Evolutionary conservation across 169 alveolate genomes (phyloP), one percentile per base, ranked within the genome.

Genomic region (Eimeria necatrix): DNA sequence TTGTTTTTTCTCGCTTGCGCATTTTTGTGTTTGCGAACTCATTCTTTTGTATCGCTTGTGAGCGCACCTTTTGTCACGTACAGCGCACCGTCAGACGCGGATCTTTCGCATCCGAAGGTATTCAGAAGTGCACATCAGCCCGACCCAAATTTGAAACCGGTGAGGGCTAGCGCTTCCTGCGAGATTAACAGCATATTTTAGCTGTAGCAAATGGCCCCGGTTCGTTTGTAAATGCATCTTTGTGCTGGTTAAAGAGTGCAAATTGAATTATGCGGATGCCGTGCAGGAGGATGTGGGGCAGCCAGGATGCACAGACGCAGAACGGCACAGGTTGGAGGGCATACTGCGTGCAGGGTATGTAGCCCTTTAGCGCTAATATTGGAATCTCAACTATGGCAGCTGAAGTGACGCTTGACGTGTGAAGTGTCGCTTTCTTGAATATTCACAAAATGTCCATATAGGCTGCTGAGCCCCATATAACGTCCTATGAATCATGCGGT

Each of bases 271-370:
- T 24, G 74, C 70, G 20, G 16, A 41, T 46, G 68, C 73, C 1
- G 41, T 49, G 32, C 64, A 88, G 94, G 87, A 88, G 49, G 51
- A 88, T 49, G 73, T 88, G 8, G 94, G 94, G 6, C 94, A 88
- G 56, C 85, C 94, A 14, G 94, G 94, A 52, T 88, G 94, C 74
- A 88, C 94, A 1, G 86, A 88, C 32, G 94, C 94, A 4, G 94
- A 88, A 60, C 49, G 94, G 24, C 12, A 64, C 26, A 64, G 94
- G 26, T 56, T 88, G 18, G 10, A 56, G 60, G 56, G 6, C 18
- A 90, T 71, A 5, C 64, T 90, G 74, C 53, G 26, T 6, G 61
- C 59, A 9, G 94, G 90, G 87, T 78, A 14, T 8, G 87, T 48
- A 78, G 16, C 10, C 46, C 24, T 9, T 48, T 56, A 12, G 0